These are phyloP conservation scores for Apiospora hydei DNA, from an alignment of 2,329 filamentous ascomycete species.

Conservation along the genomic window DNA sequence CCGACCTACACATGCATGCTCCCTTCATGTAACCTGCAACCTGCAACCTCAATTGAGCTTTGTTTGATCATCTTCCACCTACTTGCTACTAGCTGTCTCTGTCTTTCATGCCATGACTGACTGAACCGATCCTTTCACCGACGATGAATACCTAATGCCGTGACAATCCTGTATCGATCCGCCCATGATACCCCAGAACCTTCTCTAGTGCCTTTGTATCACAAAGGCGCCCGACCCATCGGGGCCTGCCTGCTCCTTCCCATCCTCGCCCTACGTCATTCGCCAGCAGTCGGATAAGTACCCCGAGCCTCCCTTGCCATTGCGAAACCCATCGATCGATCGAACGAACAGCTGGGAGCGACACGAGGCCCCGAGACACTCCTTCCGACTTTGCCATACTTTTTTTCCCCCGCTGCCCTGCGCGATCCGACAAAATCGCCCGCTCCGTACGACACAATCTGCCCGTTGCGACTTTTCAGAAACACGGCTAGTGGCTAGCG, in stretches of 20 bases:
- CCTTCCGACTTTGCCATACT: background rate
- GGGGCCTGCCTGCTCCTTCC: constrained; percentile 6
- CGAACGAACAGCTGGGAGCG: background rate
- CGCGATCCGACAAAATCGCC: background rate
- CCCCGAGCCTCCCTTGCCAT: background rate
- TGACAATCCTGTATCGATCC: background rate
- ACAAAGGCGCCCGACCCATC: background rate
- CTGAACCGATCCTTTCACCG: background rate
- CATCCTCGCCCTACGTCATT: constrained; percentile 1
- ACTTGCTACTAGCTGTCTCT: background rate
- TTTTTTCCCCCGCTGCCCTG: background rate
- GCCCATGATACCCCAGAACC: background rate
- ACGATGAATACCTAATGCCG: background rate
- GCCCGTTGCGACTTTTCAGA: background rate
- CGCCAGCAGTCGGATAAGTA: background rate
- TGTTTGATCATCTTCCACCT: background rate
- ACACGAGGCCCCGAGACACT: background rate
- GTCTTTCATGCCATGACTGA: background rate
- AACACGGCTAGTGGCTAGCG: background rate
- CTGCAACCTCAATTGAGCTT: background rate
- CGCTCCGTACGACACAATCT: background rate
- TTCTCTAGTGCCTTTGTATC: constrained; percentile 10
- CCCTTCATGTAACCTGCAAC: background rate
- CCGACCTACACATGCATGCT: background rate
- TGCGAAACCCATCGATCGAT: background rate